Evolutionary conservation across 805 yeast genomes (phyloP), one percentile per base, ranked within the genome.

Genomic region (Saccharomycopsis microspora): DNA sequence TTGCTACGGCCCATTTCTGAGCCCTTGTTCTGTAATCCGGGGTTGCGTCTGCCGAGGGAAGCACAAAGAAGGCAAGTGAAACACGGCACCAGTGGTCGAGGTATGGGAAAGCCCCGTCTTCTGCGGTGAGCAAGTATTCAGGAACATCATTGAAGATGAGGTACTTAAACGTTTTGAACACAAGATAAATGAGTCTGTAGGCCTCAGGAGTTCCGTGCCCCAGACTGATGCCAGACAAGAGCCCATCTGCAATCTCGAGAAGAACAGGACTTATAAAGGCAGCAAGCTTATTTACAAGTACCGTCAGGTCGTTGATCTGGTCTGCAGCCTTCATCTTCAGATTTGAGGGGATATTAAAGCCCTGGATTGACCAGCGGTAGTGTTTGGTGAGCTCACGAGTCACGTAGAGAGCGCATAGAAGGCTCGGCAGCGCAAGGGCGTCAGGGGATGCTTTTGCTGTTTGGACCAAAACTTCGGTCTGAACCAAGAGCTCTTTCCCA

Each of bases 1-100:
- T 87, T 38, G 85, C 87, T 55, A 79, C 79, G 4, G 90, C 80
- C 97, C 98, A 90, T 63, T 93, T 93, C 67, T 72, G 89, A 58
- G 77, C 78, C 64, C 79, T 90, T 60, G 69, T 80, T 74, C 82
- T 67, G 57, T 57, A 70, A 34, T 3, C 36, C n/a, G 36, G 36
- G n/a, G 8, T 34, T 8, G 8, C n/a, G 10, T 9, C 8, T 1
- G 10, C n/a, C n/a, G 8, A 8, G n/a, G 36, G 36, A 67, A 74
- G 71, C 8, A 81, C 66, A 27, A 70, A 69, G 36, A 80, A 75
- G 60, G 82, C 89, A 55, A 84, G 69, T 42, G 76, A 75, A 33
- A 82, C 74, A 19, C 19, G 19, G 19, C 19, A 19, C 90, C 93
- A 84, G 29, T 72, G 58, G 51, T 62, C 68, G 52, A 71, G 64